Base-by-base conservation (phyloP, 495 filamentous ascomycete species). In the Pyrenula aspistea region DNA sequence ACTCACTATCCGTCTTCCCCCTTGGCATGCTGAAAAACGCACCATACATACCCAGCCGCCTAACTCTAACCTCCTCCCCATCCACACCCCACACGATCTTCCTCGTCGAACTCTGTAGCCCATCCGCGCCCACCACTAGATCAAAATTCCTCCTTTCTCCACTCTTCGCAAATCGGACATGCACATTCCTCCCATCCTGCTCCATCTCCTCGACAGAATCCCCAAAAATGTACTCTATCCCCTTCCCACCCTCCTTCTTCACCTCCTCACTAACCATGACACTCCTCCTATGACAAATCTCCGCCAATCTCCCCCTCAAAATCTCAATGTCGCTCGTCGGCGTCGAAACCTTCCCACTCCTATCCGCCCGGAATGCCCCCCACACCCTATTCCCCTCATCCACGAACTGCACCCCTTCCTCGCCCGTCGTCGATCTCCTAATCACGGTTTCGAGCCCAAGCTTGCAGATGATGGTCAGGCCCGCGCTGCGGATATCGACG, bases 121-220 rank as follows among this genome's bases (percentile, higher is more conserved):
- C 78, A 59, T 81, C 78, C 1, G 74, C 73, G 1, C 68, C 77
- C 22, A 81, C 70, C 0, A 80, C 56, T 3, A 80, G 55, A 62
- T 82, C 78, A 56, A 67, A 82, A n/a, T 57, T 67, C 22, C 63
- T 64, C 12, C 49, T 59, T 10, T 57, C 58, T 2, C 72, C 72
- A 55, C 75, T 69, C n/a, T n/a, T n/a, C 2, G 63, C 63, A 57
- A 80, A 73, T 10, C 47, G 51, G 2, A 71, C 76, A 3, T 58
- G 57, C 2, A 73, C 68, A n/a, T 64, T 54, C 12, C 67, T 53
- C 3, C 59, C 49, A 12, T 63, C 57, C 25, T 65, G 54, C 4
- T 64, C 58, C 31, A 71, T 60, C 19, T 42, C 10, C 2, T 63
- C 60, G 11, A 71, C 61, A 10, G 57, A 61, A 52, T 63, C 61